Base-by-base conservation (phyloP, 73 alveolate species). In the Stentor coeruleus region DNA sequence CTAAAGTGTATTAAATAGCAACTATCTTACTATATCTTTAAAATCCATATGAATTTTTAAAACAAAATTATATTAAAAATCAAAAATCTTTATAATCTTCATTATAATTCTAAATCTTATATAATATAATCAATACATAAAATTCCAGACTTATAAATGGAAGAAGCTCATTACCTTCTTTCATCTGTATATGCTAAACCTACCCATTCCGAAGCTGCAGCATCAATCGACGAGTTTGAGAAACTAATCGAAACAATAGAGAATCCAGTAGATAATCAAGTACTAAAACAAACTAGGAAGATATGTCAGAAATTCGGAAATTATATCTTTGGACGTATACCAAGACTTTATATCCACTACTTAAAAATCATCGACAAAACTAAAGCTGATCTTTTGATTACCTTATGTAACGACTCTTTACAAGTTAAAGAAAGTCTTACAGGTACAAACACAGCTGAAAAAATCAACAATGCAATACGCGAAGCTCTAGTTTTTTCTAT, bases 91-190 rank as follows among this genome's bases (percentile, higher is more conserved):
- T n/a, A n/a, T n/a, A n/a, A n/a, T n/a, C n/a, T n/a, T n/a, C n/a
- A n/a, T n/a, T n/a, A n/a, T n/a, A n/a, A n/a, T n/a, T n/a, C n/a
- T n/a, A n/a, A n/a, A n/a, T n/a, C n/a, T n/a, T n/a, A n/a, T n/a
- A n/a, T n/a, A n/a, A n/a, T n/a, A n/a, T n/a, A n/a, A n/a, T n/a
- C n/a, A n/a, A n/a, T n/a, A n/a, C n/a, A n/a, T n/a, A n/a, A n/a
- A n/a, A n/a, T n/a, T n/a, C n/a, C n/a, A n/a, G n/a, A n/a, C 66
- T 49, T 11, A 49, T 49, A 49, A 49, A 49, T 49, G 66, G 66
- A 49, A 49, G 66, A 49, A 49, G 66, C 20, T 20, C 66, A 49
- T 20, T 6, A 49, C 28, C 66, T 49, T 11, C 20, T 49, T 11
- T 49, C 66, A 6, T 11, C 20, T 11, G 20, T 49, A 6, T 49